Conservation (phyloP, 108 stramenopile genomes). For the Skeletonema menzelii region DNA sequence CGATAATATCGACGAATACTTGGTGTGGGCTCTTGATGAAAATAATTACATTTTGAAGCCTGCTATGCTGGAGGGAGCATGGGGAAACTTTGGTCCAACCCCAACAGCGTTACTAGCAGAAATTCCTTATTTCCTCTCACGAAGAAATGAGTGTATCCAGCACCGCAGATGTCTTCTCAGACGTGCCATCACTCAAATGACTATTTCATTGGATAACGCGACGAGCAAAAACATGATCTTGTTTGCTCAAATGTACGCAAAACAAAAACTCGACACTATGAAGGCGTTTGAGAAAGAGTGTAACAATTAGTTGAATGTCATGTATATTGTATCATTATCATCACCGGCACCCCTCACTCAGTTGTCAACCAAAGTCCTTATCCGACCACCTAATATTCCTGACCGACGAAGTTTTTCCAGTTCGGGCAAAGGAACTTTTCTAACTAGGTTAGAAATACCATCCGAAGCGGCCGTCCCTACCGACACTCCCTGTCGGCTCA, state of each 20-base stretch:
- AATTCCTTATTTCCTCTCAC: slow-evolving; percentile 31
- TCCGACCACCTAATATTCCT: slow-evolving; percentile 23
- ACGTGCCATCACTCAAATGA: slow-evolving; percentile 20
- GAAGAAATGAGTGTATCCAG: slow-evolving; percentile 16
- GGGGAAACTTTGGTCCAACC: slow-evolving; percentile 30
- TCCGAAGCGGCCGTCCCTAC: slow-evolving; percentile 6
- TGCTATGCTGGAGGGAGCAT: slow-evolving; percentile 13
- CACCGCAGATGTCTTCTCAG: slow-evolving; percentile 13
- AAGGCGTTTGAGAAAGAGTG: slow-evolving; percentile 6
- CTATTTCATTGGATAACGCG: slow-evolving; percentile 19
- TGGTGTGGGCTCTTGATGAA: slow-evolving; percentile 56
- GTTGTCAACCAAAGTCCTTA: slow-evolving; percentile 17
- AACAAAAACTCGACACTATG: slow-evolving; percentile 18
- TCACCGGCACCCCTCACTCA: too few species aligned
- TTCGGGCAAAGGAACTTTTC: slow-evolving; percentile 12
- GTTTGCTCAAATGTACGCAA: slow-evolving; percentile 33
- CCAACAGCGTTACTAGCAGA: slow-evolving; percentile 32
- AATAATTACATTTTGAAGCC: slow-evolving; percentile 30
- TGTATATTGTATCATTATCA: neutral
- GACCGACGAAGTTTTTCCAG: neutral
- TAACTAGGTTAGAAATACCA: neutral
- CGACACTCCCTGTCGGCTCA: slow-evolving; percentile 9
- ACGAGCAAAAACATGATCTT: neutral
- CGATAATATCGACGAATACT: slow-evolving; percentile 46
- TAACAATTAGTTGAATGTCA: neutral